These are phyloP conservation scores for Aphanomyces invadans DNA, from an alignment of 352 stramenopile species.

Conservation along the genomic window DNA sequence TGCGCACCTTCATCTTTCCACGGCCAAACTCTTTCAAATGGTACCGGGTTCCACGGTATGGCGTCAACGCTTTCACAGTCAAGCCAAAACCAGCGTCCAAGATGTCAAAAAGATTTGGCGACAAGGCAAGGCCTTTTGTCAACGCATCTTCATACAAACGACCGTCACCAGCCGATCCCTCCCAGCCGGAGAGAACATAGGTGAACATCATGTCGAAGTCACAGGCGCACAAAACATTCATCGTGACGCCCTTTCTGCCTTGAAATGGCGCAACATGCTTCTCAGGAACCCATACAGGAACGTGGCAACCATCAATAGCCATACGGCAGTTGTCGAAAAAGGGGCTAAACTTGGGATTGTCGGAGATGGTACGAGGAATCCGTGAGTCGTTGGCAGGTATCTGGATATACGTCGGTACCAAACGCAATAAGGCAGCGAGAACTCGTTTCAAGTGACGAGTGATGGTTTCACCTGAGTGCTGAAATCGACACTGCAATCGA, in stretches of 20 bases:
- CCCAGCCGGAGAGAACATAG: not conserved
- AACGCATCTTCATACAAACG: not conserved
- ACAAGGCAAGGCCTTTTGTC: not conserved
- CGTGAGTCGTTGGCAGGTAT: not conserved
- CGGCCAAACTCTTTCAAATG: constrained; percentile 26
- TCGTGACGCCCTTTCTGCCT: not conserved
- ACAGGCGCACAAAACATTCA: not conserved
- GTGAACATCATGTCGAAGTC: not conserved
- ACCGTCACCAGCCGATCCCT: not conserved
- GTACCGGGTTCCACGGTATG: constrained; percentile 17
- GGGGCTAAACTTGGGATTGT: not conserved
- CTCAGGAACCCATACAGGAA: not conserved
- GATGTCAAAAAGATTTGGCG: no score
- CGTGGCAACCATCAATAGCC: not conserved
- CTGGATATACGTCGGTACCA: not conserved
- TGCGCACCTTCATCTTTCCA: constrained; percentile 2
- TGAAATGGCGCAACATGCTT: not conserved
- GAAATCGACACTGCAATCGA: constrained; percentile 9
- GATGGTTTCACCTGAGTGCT: constrained; percentile 3
- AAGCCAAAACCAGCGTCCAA: not conserved
- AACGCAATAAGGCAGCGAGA: no score
- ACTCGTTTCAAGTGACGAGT: no score
- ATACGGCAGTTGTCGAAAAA: not conserved
- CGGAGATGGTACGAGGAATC: not conserved
- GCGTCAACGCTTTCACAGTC: constrained; percentile 7